phyloP scores from a whole-genome alignment of 345 rosid genomes.

The Bretschneidera sinensis region DNA sequence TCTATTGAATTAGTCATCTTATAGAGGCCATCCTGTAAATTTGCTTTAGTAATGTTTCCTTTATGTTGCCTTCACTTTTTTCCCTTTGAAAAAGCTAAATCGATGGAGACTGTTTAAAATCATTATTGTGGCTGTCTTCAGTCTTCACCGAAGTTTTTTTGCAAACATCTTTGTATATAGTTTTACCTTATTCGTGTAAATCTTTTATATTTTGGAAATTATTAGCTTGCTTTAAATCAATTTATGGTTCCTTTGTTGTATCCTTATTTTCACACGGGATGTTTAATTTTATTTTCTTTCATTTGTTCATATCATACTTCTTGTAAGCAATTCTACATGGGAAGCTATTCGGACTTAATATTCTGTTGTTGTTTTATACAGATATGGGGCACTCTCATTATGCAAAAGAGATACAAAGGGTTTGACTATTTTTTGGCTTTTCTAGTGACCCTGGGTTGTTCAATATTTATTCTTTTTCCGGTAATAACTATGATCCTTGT shows the following conservation, averaged over 20 bases:
- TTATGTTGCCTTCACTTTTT: no score
- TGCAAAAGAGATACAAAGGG: constrained; percentile 88
- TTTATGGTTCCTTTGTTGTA: constrained; percentile 1
- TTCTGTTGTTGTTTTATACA: constrained; percentile 14
- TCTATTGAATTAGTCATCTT: not conserved
- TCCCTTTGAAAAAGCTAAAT: not conserved
- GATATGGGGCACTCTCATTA: constrained; percentile 88
- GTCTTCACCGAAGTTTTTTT: no score
- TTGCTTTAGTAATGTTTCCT: not conserved
- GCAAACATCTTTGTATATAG: no score
- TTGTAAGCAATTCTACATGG: constrained; percentile 2
- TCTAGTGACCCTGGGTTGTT: constrained; percentile 86
- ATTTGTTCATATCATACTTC: not conserved
- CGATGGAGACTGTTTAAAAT: not conserved
- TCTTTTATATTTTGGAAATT: no score
- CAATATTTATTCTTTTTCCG: constrained; percentile 85
- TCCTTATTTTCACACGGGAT: not conserved
- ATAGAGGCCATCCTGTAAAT: not conserved
- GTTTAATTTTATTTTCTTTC: not conserved
- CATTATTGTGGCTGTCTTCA: no score
- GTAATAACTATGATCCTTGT: constrained; percentile 29
- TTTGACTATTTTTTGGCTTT: constrained; percentile 81
- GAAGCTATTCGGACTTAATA: not conserved
- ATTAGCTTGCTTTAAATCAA: not conserved
- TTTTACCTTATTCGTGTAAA: no score